Evolutionary conservation across 1,139 yeast genomes (phyloP).

Genomic region (Magnusiomyces suaveolens): DNA sequence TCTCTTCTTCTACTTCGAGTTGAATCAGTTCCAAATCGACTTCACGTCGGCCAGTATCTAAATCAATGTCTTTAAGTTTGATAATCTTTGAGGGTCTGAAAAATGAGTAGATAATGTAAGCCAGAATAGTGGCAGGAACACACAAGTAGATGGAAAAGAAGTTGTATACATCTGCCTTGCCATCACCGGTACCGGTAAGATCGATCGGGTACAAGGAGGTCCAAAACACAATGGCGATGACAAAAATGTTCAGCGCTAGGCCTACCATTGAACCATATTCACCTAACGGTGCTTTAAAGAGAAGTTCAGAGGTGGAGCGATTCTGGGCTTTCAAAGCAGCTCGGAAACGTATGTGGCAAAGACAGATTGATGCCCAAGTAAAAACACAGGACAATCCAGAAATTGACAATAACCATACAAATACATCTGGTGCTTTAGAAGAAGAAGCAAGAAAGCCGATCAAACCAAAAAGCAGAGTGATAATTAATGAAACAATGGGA

Average conservation of each 20-base stretch:
- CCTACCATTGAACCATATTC: slow-evolving; percentile 62
- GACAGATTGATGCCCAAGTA: slow-evolving; percentile 65
- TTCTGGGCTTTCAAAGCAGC: slow-evolving; percentile 50
- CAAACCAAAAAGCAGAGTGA: slow-evolving; percentile 52
- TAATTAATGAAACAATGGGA: slow-evolving; percentile 56
- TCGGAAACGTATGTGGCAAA: slow-evolving; percentile 61
- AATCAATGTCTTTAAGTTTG: slow-evolving; percentile 41
- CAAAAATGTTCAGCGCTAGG: slow-evolving; percentile 46
- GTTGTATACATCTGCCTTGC: slow-evolving; percentile 30
- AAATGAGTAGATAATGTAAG: slow-evolving; percentile 41
- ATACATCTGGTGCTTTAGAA: slow-evolving; percentile 56
- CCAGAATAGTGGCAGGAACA: slow-evolving; percentile 38
- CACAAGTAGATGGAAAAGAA: slow-evolving; percentile 46
- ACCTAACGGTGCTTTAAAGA: slow-evolving; percentile 65
- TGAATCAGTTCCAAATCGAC: slow-evolving; percentile 41
- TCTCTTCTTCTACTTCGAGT: slow-evolving; percentile 42
- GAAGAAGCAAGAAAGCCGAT: slow-evolving; percentile 62
- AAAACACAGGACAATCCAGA: slow-evolving; percentile 72
- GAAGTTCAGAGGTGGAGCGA: slow-evolving; percentile 52
- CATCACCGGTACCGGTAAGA: neutral
- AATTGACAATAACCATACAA: slow-evolving; percentile 68
- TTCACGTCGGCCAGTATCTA: slow-evolving; percentile 43
- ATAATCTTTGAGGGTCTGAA: slow-evolving; percentile 35
- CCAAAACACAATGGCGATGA: slow-evolving; percentile 52
- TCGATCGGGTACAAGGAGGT: slow-evolving; percentile 51